Evolutionary conservation across 345 rosid species (phyloP), one percentile per base, ranked within the genome.

Genomic region (Durio zibethinus): DNA sequence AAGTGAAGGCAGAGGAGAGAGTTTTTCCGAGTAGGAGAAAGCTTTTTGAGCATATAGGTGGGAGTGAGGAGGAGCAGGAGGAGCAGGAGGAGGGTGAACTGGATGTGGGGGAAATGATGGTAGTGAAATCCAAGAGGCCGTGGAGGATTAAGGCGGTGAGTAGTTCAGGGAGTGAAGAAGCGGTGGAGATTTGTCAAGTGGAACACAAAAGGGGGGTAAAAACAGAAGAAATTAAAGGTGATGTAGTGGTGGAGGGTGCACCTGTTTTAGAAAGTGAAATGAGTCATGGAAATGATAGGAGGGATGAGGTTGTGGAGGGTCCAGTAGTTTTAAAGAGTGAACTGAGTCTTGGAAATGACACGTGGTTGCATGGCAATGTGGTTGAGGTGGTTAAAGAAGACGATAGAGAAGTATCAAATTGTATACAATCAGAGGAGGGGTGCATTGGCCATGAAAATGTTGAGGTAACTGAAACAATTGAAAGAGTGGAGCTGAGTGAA

Each of bases 31-130:
- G 79, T 62, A 80, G 90, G 80, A 88, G 90, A 76, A 91, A 87
- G 88, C 90, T 88, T n/a, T 87, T 88, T 77, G 75, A 77, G 83
- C 86, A 79, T 47, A 70, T 64, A 7, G 76, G 50, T 69, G 74
- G 15, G 63, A 35, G 25, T 61, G 82, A 74, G 78, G 65, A 65
- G 69, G 68, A 81, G n/a, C 79, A 56, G 45, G 63, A 42, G 63
- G 82, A 48, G 15, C 10, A 72, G 0, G 76, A 38, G 33, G 77
- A 77, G 78, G 81, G 42, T 76, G 66, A 76, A 53, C 25, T 16
- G 20, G 43, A 50, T 78, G 72, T 54, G 72, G 78, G 63, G 36
- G 74, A 78, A 40, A 69, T 70, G 75, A 48, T 68, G 77, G 65
- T 43, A 27, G 63, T 40, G 40, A 79, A 64, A 64, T 70, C 77